Percentiles rank a stretch among this genome's conserved stretches.
Evolutionary conservation across 2,329 filamentous ascomycete species (phyloP).

Genomic region (Aspergillus thermomutatus): DNA sequence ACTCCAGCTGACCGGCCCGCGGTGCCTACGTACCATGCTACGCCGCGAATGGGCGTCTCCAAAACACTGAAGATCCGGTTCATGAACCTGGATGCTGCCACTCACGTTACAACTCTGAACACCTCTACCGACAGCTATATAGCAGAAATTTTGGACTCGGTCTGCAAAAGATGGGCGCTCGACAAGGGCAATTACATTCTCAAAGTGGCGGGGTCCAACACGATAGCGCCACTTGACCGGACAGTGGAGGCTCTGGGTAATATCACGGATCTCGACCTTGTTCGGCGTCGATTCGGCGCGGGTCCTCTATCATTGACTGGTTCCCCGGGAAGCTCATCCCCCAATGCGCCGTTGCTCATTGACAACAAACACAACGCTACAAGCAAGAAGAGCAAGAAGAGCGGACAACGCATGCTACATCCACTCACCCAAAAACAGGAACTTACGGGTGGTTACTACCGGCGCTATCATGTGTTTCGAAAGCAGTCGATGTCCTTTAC

Average conservation of each 20-base stretch:
- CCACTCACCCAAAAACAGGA: conserved; percentile 48
- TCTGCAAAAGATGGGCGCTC: conserved; percentile 60
- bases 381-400: conserved; percentile 37
- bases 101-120: conserved; percentile 51
- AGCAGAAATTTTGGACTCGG: conserved; percentile 62
- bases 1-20: conserved; percentile 46
- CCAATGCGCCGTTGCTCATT: conserved; percentile 62
- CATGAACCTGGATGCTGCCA: conserved; percentile 57
- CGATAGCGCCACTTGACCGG: conserved; percentile 61
- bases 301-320: conserved; percentile 54
- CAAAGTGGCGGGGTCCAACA: conserved; percentile 61
- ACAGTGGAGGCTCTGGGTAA: conserved; percentile 62
- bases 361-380: conserved; percentile 24
- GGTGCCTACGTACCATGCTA: conserved; percentile 44
- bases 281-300: conserved; percentile 61
- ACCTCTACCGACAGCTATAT: conserved; percentile 65
- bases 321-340: conserved; percentile 59
- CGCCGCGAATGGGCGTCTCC: conserved; percentile 55
- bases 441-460: conserved; percentile 50
- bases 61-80: conserved; percentile 60
- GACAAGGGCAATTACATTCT: conserved; percentile 63
- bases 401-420: conserved; percentile 40
- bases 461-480: conserved; percentile 61
- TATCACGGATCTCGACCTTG: conserved; percentile 59
- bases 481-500: conserved; percentile 65